Percentiles rank a stretch among this genome's conserved stretches.
Conservation (phyloP, 169 alveolate genomes). For the Perkinsus marinus region DNA sequence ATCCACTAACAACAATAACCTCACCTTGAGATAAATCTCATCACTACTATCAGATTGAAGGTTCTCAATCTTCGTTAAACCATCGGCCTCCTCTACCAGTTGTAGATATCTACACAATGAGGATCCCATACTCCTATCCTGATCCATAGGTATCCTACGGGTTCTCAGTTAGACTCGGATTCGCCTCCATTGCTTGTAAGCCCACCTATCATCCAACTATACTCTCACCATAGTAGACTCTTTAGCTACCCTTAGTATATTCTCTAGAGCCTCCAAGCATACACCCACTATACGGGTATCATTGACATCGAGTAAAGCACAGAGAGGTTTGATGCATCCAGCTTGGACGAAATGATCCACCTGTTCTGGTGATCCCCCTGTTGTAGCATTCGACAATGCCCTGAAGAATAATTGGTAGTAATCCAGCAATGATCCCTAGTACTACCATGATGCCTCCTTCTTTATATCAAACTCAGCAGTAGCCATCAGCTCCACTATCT, state of each 20-base stretch:
- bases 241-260: constrained; percentile 31
- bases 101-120: constrained; percentile 34
- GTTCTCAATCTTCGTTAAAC: background rate
- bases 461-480: constrained; percentile 80
- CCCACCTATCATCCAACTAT: constrained; percentile 37
- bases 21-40: background rate
- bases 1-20: background rate
- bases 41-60: background rate
- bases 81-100: constrained; percentile 32
- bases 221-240: constrained; percentile 37
- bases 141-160: constrained; percentile 29
- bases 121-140: constrained; percentile 9
- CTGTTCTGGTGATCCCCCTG: constrained; percentile 53
- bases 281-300: constrained; percentile 82
- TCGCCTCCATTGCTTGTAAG: constrained; percentile 44
- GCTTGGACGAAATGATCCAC: constrained; percentile 70
- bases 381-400: constrained; percentile 63
- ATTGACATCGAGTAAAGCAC: constrained; percentile 58
- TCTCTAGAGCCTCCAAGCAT: constrained; percentile 34
- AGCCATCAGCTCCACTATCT: constrained; percentile 37
- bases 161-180: constrained; percentile 16
- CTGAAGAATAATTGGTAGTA: constrained; percentile 30
- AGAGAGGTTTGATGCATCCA: constrained; percentile 75
- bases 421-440: constrained; percentile 21
- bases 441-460: constrained; percentile 92